Evolutionary conservation across 805 yeast genomes (phyloP).

Genomic region (Wickerhamomyces kurtzmanii): DNA sequence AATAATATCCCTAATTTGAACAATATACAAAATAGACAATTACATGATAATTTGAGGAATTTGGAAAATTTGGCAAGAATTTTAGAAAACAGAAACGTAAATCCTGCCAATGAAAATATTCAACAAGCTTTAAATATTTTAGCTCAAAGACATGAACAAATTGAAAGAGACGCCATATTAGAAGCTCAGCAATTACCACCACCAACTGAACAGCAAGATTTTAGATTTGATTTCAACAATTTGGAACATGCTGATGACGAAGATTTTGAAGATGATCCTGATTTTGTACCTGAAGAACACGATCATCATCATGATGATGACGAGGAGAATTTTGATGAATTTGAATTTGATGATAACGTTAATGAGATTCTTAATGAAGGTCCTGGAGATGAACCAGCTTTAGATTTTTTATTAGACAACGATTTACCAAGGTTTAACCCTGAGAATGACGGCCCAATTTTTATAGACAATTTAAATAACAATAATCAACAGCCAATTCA

Average conservation of each 20-base stretch:
- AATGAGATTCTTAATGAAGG: conserved; percentile 1
- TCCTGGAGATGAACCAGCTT: not conserved
- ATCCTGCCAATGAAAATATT: not conserved
- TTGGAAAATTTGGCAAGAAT: not conserved
- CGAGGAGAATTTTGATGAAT: conserved; percentile 6
- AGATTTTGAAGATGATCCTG: conserved; percentile 19
- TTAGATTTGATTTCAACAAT: too few relatives aligned
- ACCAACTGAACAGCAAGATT: not conserved
- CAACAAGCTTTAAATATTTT: conserved; percentile 1
- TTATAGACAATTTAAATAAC: too few relatives aligned
- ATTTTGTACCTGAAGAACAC: conserved; percentile 14
- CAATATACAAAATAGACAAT: conserved; percentile 25
- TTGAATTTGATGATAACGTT: conserved; percentile 4
- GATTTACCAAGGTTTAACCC: too few relatives aligned
- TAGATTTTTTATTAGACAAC: too few relatives aligned
- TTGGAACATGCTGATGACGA: conserved; percentile 11
- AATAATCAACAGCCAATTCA: too few relatives aligned
- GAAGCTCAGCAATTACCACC: not conserved
- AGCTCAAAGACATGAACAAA: not conserved
- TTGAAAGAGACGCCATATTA: not conserved
- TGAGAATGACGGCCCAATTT: too few relatives aligned
- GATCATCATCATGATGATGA: conserved; percentile 10
- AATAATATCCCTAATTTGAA: conserved; percentile 3
- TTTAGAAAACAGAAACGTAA: not conserved
- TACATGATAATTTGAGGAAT: conserved; percentile 2